Evolutionary conservation across 2,329 filamentous ascomycete species (phyloP), one percentile per base, ranked within the genome.

Genomic region (Sporothrix sp.): DNA sequence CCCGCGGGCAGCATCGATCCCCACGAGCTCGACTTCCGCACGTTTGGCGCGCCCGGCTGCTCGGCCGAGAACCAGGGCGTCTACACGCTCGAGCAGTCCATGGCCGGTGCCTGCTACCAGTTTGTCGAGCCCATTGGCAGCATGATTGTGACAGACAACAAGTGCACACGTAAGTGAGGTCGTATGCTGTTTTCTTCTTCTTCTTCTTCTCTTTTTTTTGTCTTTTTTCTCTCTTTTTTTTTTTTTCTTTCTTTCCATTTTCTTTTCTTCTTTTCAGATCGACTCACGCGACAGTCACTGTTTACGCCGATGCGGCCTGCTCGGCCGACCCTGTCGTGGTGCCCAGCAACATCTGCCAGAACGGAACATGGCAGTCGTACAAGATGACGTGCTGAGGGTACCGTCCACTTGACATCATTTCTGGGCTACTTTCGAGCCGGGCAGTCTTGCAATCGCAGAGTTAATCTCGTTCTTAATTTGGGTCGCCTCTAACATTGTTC

Each of bases 11-110:
- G 49, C 49, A 18, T 23, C 27, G 55, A 57, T 33, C 53, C 50
- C 4, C 55, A 58, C 37, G 39, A 56, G 48, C 32, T 32, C 28
- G 55, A 58, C 47, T 56, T 58, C 52, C 53, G 56, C 44, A 56
- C 55, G 3, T 58, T 52, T 25, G 52, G 53, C 18, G 52, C 46
- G 30, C 14, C 49, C 0, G 56, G 56, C 48, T 58, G 56, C 36
- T 18, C 2, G 18, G 53, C 37, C n/a, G 37, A 56, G 11, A 58
- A 58, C 45, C 56, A 58, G 42, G 56, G 56, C 47, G 45, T 58
- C 14, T 58, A 55, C 50, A 57, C 55, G 1, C 45, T 57, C 20
- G 3, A 14, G 21, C 48, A 18, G 36, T 58, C 56, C 1, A 27
- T 50, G 7, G 18, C 32, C 30, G 39, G 18, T 32, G 3, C 16